These are phyloP conservation scores for Gremmenia infestans DNA, from an alignment of 2,329 filamentous ascomycete genomes.

Conservation along the genomic window DNA sequence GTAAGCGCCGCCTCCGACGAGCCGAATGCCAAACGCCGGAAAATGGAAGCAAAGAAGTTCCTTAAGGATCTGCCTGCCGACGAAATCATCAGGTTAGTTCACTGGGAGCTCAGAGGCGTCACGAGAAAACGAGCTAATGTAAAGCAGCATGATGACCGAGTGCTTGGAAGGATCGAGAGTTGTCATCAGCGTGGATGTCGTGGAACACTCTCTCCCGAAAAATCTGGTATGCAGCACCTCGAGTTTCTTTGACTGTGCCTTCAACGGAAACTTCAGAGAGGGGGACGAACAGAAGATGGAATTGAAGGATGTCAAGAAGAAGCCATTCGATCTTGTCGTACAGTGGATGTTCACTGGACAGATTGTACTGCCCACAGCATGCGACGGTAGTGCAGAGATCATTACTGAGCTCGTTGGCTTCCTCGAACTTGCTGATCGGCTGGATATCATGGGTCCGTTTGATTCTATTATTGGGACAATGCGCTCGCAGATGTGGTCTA, in stretches of 20 bases:
- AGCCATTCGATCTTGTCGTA: constrained; percentile 8
- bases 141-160: background rate
- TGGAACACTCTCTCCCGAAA: constrained; percentile 6
- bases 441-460: constrained; percentile 8
- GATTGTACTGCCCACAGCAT: background rate
- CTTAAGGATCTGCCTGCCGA: background rate
- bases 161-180: constrained; percentile 1
- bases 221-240: constrained; percentile 12
- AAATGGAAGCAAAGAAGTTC: background rate
- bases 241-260: constrained; percentile 10
- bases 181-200: constrained; percentile 2
- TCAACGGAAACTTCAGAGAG: constrained; percentile 16
- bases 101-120: background rate
- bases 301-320: constrained; percentile 2
- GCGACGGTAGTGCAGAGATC: background rate
- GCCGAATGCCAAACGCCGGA: background rate
- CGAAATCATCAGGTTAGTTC: background rate
- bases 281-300: background rate
- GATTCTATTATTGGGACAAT: constrained; percentile 1
- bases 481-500: background rate
- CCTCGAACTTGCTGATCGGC: constrained; percentile 7
- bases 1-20: background rate
- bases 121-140: background rate
- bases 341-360: constrained; percentile 13
- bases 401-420: constrained; percentile 8